Evolutionary conservation across 805 yeast genomes (phyloP).

Genomic region (Priceomyces haplophilus): DNA sequence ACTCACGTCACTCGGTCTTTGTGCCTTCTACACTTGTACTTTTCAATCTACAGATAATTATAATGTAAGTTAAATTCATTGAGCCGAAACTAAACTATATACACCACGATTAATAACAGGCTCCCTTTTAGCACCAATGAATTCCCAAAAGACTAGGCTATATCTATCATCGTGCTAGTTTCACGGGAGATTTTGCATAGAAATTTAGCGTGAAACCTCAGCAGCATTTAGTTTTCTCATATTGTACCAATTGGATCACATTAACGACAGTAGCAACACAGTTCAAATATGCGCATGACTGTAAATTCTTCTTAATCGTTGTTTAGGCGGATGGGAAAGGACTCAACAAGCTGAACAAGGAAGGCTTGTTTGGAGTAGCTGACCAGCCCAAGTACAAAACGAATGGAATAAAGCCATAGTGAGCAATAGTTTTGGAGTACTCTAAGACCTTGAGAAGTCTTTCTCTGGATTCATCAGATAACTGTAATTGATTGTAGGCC

Average conservation of each 20-base stretch:
- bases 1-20: too few species aligned
- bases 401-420: conserved; percentile 97
- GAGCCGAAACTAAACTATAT: conserved; percentile 8
- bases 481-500: conserved; percentile 18
- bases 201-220: background rate
- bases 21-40: too few species aligned
- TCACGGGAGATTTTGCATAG: background rate
- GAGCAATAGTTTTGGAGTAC: conserved; percentile 81
- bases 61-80: conserved; percentile 1
- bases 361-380: conserved; percentile 80
- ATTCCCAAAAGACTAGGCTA: background rate
- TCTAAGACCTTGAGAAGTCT: conserved; percentile 82
- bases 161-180: background rate
- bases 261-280: background rate
- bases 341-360: conserved; percentile 68
- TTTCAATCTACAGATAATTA: too few species aligned
- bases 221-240: background rate
- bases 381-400: conserved; percentile 76
- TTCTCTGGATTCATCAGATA: conserved; percentile 61
- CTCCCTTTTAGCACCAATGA: background rate
- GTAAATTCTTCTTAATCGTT: too few species aligned
- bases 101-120: conserved; percentile 6
- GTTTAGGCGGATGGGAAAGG: conserved; percentile 73
- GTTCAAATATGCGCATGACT: background rate
- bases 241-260: background rate